phyloP scores from a whole-genome alignment of 176 grass and related monocot species.

The Sorghum bicolor region DNA sequence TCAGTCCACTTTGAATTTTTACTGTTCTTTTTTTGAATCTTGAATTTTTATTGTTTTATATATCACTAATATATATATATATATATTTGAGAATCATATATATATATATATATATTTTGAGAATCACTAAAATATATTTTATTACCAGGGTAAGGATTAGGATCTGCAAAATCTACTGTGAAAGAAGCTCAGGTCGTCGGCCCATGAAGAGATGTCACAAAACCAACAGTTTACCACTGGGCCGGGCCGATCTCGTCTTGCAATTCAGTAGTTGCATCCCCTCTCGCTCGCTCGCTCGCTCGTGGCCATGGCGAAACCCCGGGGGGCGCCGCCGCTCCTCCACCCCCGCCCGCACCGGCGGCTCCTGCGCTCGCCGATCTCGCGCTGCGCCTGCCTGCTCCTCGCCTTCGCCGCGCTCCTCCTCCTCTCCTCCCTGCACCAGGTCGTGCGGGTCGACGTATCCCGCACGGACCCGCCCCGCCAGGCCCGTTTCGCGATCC shows the following conservation, averaged over 20 bases:
- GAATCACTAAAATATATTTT: too few species aligned
- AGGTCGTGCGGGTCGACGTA: constrained; percentile 54
- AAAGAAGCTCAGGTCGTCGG: not conserved
- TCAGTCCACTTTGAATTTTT: too few species aligned
- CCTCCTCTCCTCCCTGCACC: constrained; percentile 59
- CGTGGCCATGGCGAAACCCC: constrained; percentile 27
- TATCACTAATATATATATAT: too few species aligned
- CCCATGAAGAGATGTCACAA: not conserved
- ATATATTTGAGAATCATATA: too few species aligned
- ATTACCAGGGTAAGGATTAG: too few species aligned
- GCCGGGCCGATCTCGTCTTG: not conserved
- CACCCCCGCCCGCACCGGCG: constrained; percentile 21
- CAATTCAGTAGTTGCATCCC: not conserved
- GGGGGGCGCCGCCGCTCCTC: constrained; percentile 10
- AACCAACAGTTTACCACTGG: not conserved
- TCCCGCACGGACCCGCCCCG: constrained; percentile 10
- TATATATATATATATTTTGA: too few species aligned
- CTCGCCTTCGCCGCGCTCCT: constrained; percentile 37
- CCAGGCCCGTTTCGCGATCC: constrained; percentile 25
- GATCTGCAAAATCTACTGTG: too few species aligned
- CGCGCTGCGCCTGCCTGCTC: constrained; percentile 39
- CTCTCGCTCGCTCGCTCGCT: not conserved
- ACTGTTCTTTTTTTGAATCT: too few species aligned
- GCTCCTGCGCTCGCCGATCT: constrained; percentile 34
- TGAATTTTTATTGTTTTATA: too few species aligned